Percentiles rank a stretch among this genome's conserved stretches.
These are phyloP conservation scores for Ustilago shanxiensis DNA, from an alignment of 1,284 basidiomycete genomes.

Conservation along the genomic window DNA sequence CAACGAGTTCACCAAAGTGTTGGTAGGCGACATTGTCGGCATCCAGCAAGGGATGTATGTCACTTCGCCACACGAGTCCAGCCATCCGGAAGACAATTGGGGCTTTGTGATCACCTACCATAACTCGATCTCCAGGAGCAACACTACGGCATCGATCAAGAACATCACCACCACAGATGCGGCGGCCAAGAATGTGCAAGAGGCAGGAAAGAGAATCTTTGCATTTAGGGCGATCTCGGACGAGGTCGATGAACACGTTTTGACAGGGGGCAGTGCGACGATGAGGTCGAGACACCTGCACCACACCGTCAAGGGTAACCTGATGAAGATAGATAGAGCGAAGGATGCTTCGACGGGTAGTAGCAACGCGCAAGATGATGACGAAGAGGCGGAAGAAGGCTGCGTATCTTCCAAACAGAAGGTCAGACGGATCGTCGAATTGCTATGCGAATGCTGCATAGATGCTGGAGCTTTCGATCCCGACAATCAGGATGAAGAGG, in stretches of 20 bases:
- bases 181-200: conserved; percentile 5
- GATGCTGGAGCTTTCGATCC: conserved; percentile 51
- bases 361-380: neutral
- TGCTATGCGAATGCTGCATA: conserved; percentile 77
- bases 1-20: conserved; percentile 76
- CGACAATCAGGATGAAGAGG: conserved; percentile 17
- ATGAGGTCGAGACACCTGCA: conserved; percentile 34
- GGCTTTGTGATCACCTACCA: conserved; percentile 60
- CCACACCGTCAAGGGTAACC: conserved; percentile 22
- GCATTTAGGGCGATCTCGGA: conserved; percentile 63
- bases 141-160: conserved; percentile 55
- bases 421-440: conserved; percentile 86
- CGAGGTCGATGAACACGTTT: conserved; percentile 35
- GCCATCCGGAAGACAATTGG: conserved; percentile 64
- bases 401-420: conserved; percentile 73
- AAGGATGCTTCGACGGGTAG: neutral
- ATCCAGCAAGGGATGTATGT: conserved; percentile 79
- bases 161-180: conserved; percentile 43
- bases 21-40: conserved; percentile 83
- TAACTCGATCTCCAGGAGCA: conserved; percentile 36
- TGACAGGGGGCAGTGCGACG: neutral
- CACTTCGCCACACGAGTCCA: conserved; percentile 56
- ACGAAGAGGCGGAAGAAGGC: conserved; percentile 23
- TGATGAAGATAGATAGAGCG: neutral
- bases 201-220: conserved; percentile 36